These are phyloP conservation scores for Skeletonema costatum DNA, from an alignment of 108 stramenopile species.

Conservation along the genomic window DNA sequence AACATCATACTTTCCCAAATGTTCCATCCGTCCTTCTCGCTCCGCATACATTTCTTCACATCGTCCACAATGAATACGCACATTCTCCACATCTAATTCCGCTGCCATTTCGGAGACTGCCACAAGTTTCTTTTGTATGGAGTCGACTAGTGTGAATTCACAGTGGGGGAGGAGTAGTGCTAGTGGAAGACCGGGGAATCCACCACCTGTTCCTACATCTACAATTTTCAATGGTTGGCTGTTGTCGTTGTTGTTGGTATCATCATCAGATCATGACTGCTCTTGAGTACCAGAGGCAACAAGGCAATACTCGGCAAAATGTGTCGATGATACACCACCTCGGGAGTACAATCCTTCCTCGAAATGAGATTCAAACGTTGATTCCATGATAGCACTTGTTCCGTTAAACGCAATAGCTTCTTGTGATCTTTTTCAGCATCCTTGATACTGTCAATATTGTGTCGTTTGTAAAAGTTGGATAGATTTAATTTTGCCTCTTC, in stretches of 20 bases:
- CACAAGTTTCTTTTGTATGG: constrained; percentile 78
- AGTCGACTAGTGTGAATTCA: constrained; percentile 81
- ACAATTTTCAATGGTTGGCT: constrained; percentile 36
- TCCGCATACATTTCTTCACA: constrained; percentile 57
- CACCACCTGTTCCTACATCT: constrained; percentile 87
- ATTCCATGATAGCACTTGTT: constrained; percentile 83
- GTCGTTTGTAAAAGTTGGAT: constrained; percentile 14
- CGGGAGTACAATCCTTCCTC: constrained; percentile 68
- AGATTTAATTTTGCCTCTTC: constrained; percentile 25
- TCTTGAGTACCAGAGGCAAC: constrained; percentile 34
- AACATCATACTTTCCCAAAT: constrained; percentile 57
- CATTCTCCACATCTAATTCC: constrained; percentile 66
- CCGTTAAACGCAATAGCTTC: constrained; percentile 55
- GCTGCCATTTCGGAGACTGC: constrained; percentile 81
- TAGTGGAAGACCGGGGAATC: constrained; percentile 90
- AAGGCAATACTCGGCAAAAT: constrained; percentile 78
- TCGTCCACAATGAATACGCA: constrained; percentile 74
- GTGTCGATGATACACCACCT: constrained; percentile 78
- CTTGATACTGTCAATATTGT: not conserved
- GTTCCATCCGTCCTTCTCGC: constrained; percentile 6
- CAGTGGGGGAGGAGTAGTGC: constrained; percentile 73
- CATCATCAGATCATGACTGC: not conserved
- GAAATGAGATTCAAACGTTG: constrained; percentile 80
- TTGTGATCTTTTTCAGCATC: constrained; percentile 37
- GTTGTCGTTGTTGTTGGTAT: not conserved